These are phyloP conservation scores for Guillardia theta DNA, from an alignment of 78 protist genomes.

Conservation along the genomic window DNA sequence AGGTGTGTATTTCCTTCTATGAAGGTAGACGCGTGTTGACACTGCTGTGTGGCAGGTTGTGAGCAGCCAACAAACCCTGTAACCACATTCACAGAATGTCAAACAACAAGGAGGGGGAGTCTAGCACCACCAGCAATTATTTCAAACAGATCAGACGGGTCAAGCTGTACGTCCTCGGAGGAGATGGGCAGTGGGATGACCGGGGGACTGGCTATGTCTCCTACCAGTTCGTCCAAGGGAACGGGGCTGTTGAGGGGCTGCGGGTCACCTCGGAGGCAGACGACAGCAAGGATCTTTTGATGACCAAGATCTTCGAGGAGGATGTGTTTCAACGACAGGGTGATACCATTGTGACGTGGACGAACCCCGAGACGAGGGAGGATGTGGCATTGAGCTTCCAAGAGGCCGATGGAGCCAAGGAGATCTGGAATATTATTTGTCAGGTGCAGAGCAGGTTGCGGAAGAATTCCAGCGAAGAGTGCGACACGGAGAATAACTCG, in stretches of 20 bases:
- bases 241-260: not conserved
- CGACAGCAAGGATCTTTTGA: not conserved
- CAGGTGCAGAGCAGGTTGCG: conserved; percentile 13
- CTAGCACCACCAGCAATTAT: no score
- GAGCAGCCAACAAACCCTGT: no score
- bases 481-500: not conserved
- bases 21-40: no score
- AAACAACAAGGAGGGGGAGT: no score
- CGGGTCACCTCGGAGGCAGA: conserved; percentile 1
- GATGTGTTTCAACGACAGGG: conserved; percentile 61
- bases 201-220: conserved; percentile 48
- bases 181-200: conserved; percentile 50
- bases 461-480: no score
- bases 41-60: no score
- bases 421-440: conserved; percentile 12
- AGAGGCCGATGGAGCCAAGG: not conserved
- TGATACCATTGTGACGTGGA: conserved; percentile 80
- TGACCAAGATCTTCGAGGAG: not conserved
- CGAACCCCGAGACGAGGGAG: conserved; percentile 66
- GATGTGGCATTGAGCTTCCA: conserved; percentile 76
- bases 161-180: conserved; percentile 30
- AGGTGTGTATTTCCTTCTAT: no score
- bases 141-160: not conserved
- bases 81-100: no score
- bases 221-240: not conserved